Conservation (phyloP, 1,139 yeast species). For the Debaryomyces fabryi region DNA sequence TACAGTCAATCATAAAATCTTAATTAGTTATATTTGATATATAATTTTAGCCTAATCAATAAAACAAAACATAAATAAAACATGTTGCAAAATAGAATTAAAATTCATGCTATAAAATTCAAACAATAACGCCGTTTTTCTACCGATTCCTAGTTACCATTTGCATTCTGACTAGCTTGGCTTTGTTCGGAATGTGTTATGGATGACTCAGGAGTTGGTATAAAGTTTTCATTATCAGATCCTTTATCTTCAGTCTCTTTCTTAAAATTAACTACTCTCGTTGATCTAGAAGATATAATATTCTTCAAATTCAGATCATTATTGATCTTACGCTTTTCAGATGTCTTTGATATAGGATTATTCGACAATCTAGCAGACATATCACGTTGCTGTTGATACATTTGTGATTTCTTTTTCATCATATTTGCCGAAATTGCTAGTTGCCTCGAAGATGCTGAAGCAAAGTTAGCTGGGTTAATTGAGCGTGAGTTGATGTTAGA, state of each 20-base stretch:
- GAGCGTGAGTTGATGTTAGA: constrained; percentile 9
- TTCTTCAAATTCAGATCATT: constrained; percentile 7
- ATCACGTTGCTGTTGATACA: constrained; percentile 17
- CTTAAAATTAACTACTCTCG: constrained; percentile 18
- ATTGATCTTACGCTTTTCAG: constrained; percentile 11
- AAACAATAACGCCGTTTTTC: constrained; percentile 1
- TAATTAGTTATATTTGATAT: constrained; percentile 1
- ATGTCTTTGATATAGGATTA: constrained; percentile 13
- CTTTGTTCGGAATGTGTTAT: constrained; percentile 14
- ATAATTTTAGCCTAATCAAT: constrained; percentile 2
- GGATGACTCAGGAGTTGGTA: constrained; percentile 28
- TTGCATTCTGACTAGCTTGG: constrained; percentile 4
- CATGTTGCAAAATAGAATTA: constrained; percentile 7
- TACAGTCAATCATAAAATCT: constrained; percentile 27
- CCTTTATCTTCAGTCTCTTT: constrained; percentile 11
- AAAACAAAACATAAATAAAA: constrained; percentile 7
- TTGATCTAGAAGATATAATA: constrained; percentile 19
- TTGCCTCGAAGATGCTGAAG: constrained; percentile 23
- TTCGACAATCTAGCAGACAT: constrained; percentile 15
- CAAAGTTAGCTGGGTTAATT: constrained; percentile 7
- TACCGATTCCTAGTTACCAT: constrained; percentile 6
- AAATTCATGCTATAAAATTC: constrained; percentile 10
- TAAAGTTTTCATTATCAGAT: constrained; percentile 16
- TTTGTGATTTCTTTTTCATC: constrained; percentile 30
- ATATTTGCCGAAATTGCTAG: constrained; percentile 28